phyloP scores from a whole-genome alignment of 2,329 filamentous ascomycete genomes.

The Sarocladium oryzae region DNA sequence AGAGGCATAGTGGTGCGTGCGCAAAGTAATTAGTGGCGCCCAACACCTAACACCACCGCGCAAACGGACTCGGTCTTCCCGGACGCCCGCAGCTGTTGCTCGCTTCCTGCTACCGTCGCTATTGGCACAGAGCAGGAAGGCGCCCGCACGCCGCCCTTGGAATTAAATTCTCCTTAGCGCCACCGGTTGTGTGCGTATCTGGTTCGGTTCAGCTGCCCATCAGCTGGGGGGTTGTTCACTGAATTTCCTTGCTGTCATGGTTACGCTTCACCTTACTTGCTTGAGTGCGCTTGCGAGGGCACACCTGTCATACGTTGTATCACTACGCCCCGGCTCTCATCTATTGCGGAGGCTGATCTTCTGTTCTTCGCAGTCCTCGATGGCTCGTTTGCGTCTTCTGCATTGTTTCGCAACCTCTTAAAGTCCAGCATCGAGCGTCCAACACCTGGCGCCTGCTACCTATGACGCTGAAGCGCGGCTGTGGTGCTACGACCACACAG shows the following conservation, averaged over 20 bases:
- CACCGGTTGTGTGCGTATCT: background rate
- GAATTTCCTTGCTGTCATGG: background rate
- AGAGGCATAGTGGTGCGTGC: too few relatives aligned
- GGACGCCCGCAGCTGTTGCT: slow-evolving; percentile 4
- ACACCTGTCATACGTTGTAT: background rate
- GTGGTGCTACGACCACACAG: background rate
- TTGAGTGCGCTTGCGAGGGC: background rate
- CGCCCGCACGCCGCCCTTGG: slow-evolving; percentile 4
- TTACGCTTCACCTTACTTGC: background rate
- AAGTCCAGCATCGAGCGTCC: background rate
- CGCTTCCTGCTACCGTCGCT: background rate
- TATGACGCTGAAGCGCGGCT: background rate
- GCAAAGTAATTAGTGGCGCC: too few relatives aligned
- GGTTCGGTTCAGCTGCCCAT: background rate
- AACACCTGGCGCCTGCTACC: background rate
- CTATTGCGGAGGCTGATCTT: background rate
- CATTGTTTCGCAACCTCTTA: background rate
- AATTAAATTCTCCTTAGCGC: background rate
- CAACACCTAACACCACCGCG: too few relatives aligned
- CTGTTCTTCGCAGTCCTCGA: background rate
- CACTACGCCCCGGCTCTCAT: background rate
- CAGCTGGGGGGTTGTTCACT: background rate
- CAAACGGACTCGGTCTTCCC: too few relatives aligned
- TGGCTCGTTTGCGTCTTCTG: background rate
- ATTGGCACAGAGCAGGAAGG: slow-evolving; percentile 1